These are phyloP conservation scores for Parmales sp. DNA, from an alignment of 108 stramenopile species.

Conservation along the genomic window DNA sequence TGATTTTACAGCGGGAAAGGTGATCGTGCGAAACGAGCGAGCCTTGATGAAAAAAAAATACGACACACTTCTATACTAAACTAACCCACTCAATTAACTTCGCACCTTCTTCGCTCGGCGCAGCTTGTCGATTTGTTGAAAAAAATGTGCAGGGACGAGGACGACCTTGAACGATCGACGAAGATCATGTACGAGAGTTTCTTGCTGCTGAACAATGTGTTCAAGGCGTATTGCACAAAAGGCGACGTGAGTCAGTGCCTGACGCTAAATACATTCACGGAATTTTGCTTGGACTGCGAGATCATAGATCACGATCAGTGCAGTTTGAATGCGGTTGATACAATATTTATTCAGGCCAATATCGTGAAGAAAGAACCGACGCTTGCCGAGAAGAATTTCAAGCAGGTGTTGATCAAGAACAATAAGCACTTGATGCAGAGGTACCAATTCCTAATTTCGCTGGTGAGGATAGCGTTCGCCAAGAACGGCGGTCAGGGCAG, in stretches of 20 bases:
- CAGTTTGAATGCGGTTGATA: background rate
- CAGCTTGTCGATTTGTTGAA: no score
- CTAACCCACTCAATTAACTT: no score
- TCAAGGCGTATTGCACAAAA: background rate
- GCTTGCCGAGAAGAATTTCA: background rate
- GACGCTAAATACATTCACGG: slow-evolving; percentile 1
- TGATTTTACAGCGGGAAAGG: background rate
- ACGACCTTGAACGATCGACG: background rate
- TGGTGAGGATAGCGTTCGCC: background rate
- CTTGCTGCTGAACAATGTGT: background rate
- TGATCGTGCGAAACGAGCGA: no score
- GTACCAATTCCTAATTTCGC: background rate
- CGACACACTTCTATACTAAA: no score
- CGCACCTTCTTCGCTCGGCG: no score
- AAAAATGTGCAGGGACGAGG: background rate
- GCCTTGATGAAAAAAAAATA: no score
- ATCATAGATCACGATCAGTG: slow-evolving; percentile 7
- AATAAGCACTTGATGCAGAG: background rate
- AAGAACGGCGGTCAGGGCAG: background rate
- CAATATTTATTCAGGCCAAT: background rate
- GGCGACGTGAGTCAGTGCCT: background rate
- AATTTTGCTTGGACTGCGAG: background rate
- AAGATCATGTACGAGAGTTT: background rate
- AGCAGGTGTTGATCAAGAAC: background rate
- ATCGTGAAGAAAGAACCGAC: background rate